These are phyloP conservation scores for Globisporangium uncinulatum DNA, from an alignment of 352 stramenopile genomes.

Conservation along the genomic window DNA sequence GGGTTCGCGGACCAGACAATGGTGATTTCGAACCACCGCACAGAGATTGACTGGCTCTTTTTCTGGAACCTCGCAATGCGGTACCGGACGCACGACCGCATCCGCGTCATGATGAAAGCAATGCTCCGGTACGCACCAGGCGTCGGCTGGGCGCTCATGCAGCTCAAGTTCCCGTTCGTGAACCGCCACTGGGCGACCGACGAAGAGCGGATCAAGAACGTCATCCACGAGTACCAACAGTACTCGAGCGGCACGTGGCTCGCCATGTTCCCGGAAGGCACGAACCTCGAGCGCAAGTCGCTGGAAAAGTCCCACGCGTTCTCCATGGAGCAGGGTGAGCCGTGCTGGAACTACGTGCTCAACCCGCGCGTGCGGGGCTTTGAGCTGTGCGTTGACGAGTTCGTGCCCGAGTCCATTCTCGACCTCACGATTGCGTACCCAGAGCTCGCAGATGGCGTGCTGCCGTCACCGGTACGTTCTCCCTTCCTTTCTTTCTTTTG, in stretches of 20 bases:
- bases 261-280: constrained; percentile 79
- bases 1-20: constrained; percentile 37
- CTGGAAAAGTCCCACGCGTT: constrained; percentile 58
- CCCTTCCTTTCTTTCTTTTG: too few species aligned
- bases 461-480: constrained; percentile 49
- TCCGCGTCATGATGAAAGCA: constrained; percentile 80
- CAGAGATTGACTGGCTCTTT: constrained; percentile 80
- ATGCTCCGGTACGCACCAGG: constrained; percentile 53
- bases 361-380: constrained; percentile 64
- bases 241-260: constrained; percentile 45
- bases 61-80: constrained; percentile 70
- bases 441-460: constrained; percentile 57
- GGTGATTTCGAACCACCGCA: constrained; percentile 74
- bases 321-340: constrained; percentile 32
- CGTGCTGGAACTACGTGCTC: constrained; percentile 62
- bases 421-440: constrained; percentile 77
- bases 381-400: constrained; percentile 53
- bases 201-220: constrained; percentile 33
- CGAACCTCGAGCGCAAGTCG: constrained; percentile 62
- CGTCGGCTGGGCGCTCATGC: constrained; percentile 58
- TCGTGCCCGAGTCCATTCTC: constrained; percentile 62
- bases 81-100: constrained; percentile 58
- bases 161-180: constrained; percentile 71
- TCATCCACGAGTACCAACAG: constrained; percentile 52
- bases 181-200: constrained; percentile 70